These are phyloP conservation scores for Picocystis salinarum DNA, from an alignment of 139 green algal genomes.

Conservation along the genomic window DNA sequence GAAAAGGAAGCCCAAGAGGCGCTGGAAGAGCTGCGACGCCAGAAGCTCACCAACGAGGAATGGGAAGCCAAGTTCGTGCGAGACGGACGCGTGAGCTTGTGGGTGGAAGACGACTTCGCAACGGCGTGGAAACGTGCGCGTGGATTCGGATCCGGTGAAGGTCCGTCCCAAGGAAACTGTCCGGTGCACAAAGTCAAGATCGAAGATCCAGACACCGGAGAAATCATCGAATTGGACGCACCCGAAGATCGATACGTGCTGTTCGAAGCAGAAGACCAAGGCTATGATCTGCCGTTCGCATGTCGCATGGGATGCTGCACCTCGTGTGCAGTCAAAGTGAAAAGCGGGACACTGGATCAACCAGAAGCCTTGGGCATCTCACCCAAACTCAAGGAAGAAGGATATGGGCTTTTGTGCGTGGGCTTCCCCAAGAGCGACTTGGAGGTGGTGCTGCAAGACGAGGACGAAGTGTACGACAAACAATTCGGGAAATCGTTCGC, in stretches of 20 bases:
- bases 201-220: constrained; percentile 37
- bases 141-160: constrained; percentile 57
- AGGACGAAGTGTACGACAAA: constrained; percentile 93
- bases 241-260: constrained; percentile 87
- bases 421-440: constrained; percentile 53
- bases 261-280: constrained; percentile 78
- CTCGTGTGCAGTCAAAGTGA: constrained; percentile 74
- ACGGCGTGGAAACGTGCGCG: constrained; percentile 42
- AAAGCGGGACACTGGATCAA: constrained; percentile 44
- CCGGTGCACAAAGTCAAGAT: constrained; percentile 57
- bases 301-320: constrained; percentile 97
- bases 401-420: constrained; percentile 93
- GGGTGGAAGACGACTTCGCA: constrained; percentile 80
- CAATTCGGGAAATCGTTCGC: constrained; percentile 77
- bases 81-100: constrained; percentile 68
- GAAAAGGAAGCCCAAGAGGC: too few relatives aligned
- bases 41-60: too few relatives aligned
- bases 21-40: too few relatives aligned
- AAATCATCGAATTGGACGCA: constrained; percentile 63
- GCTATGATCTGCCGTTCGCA: constrained; percentile 74
- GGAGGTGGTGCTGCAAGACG: constrained; percentile 44
- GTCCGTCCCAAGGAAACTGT: constrained; percentile 19
- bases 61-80: constrained; percentile 35
- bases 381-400: constrained; percentile 29
- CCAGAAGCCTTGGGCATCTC: constrained; percentile 12